A percentile compares a stretch with the other conserved stretches of the same genome.
Conservation (phyloP, 139 green algal genomes). For the Limnomonas spitsbergensis region DNA sequence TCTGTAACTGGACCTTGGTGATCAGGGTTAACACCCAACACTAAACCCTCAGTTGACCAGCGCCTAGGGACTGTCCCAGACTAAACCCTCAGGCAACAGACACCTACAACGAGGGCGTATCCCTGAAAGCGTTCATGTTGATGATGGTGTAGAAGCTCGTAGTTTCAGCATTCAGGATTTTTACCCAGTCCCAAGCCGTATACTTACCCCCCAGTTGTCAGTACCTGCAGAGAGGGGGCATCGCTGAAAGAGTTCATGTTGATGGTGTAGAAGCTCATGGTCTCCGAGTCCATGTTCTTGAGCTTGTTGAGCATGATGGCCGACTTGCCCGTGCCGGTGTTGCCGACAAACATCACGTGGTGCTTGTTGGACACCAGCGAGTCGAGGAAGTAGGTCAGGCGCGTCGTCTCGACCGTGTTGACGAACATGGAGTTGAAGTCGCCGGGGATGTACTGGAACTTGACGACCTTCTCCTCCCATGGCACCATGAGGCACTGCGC, state of each 20-base stretch:
- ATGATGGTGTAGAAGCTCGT: no score
- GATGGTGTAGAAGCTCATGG: constrained; percentile 66
- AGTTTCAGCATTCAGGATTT: no score
- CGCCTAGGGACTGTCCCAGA: no score
- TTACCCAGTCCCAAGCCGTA: no score
- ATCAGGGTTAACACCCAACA: no score
- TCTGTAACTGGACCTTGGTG: no score
- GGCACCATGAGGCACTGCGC: constrained; percentile 60
- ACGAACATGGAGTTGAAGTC: constrained; percentile 77
- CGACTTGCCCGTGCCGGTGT: constrained; percentile 85
- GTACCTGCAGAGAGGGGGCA: constrained; percentile 69
- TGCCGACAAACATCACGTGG: constrained; percentile 89
- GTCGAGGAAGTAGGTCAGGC: constrained; percentile 82
- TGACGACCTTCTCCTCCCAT: constrained; percentile 58
- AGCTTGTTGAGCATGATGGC: constrained; percentile 85
- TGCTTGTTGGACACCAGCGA: constrained; percentile 75
- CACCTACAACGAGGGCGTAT: no score
- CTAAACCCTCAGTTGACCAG: no score
- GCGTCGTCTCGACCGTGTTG: constrained; percentile 81
- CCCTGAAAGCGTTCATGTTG: no score
- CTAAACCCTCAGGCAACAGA: no score
- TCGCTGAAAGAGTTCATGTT: constrained; percentile 89
- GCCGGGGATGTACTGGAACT: constrained; percentile 58
- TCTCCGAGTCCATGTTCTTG: constrained; percentile 74
- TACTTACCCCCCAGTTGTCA: no score